Evolutionary conservation across 495 filamentous ascomycete genomes (phyloP).

Genomic region (Pseudomonodictys pantanalensis): DNA sequence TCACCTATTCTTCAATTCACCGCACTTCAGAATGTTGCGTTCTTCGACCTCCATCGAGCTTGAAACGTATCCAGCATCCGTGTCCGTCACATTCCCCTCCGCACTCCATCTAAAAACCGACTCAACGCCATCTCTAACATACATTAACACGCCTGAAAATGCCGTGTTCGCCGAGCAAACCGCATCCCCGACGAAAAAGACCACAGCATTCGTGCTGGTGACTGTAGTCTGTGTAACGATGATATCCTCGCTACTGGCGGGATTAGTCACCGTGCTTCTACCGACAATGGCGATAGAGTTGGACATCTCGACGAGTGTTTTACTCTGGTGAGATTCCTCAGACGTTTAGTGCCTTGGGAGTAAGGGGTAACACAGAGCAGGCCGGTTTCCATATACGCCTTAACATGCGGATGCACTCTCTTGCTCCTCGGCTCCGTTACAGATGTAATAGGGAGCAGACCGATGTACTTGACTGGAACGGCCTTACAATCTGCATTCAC

Average conservation of each 20-base stretch:
- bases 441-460: constrained; percentile 51
- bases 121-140: background rate
- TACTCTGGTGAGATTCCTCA: constrained; percentile 47
- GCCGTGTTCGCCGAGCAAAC: constrained; percentile 2
- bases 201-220: constrained; percentile 43
- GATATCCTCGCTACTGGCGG: constrained; percentile 43
- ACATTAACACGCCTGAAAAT: constrained; percentile 1
- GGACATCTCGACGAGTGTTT: constrained; percentile 38
- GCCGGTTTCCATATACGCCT: constrained; percentile 48
- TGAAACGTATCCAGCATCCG: background rate
- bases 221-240: constrained; percentile 41
- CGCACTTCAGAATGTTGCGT: constrained; percentile 18
- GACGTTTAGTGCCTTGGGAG: no score
- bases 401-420: constrained; percentile 48
- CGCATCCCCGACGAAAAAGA: constrained; percentile 16
- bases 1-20: no score
- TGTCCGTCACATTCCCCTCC: constrained; percentile 6
- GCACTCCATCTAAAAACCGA: constrained; percentile 2
- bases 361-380: no score
- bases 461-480: constrained; percentile 47
- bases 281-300: constrained; percentile 52
- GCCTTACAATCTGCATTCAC: constrained; percentile 46
- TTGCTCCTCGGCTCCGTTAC: constrained; percentile 51
- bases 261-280: constrained; percentile 48
- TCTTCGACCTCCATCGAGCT: constrained; percentile 20